These are phyloP conservation scores for Ailanthus altissimus DNA, from an alignment of 345 rosid species.

Conservation along the genomic window DNA sequence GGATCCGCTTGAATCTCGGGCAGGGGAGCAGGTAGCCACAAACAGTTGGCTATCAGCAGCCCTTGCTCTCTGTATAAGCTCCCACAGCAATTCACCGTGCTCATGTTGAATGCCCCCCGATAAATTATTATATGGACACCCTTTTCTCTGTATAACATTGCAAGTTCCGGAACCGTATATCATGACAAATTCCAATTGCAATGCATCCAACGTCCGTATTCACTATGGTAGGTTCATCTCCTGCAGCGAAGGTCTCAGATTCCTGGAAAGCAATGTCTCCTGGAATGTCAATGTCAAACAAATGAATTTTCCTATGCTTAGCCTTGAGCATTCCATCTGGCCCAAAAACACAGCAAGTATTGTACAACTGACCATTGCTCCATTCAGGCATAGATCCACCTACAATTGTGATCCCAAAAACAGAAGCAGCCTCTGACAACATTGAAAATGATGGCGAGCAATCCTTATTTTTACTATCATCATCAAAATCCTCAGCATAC, in stretches of 20 bases:
- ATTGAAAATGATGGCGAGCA: conserved; percentile 19
- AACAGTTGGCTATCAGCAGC: conserved; percentile 36
- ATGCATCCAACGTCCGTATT: too few relatives aligned
- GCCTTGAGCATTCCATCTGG: conserved; percentile 33
- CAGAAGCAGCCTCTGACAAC: conserved; percentile 33
- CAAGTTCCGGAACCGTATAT: too few relatives aligned
- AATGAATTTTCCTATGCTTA: too few relatives aligned
- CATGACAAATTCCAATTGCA: too few relatives aligned
- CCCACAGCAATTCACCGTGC: conserved; percentile 41
- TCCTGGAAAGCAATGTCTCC: too few relatives aligned
- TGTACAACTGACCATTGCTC: conserved; percentile 20
- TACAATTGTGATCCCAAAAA: conserved; percentile 28
- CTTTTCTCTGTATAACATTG: too few relatives aligned
- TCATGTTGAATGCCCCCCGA: conserved; percentile 39
- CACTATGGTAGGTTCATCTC: too few relatives aligned
- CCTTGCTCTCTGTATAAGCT: conserved; percentile 35
- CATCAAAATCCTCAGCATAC: conserved; percentile 31
- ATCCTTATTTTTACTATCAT: too few relatives aligned
- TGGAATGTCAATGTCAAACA: too few relatives aligned
- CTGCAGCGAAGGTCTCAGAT: too few relatives aligned
- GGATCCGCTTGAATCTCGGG: conserved; percentile 28
- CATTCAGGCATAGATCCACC: conserved; percentile 35
- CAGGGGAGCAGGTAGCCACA: conserved; percentile 34
- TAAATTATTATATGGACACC: conserved; percentile 36
- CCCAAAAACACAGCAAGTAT: conserved; percentile 36